A percentile compares a stretch with the other conserved stretches of the same genome.
These are phyloP conservation scores for Aphanomyces stellatus DNA, from an alignment of 352 stramenopile genomes.

Conservation along the genomic window DNA sequence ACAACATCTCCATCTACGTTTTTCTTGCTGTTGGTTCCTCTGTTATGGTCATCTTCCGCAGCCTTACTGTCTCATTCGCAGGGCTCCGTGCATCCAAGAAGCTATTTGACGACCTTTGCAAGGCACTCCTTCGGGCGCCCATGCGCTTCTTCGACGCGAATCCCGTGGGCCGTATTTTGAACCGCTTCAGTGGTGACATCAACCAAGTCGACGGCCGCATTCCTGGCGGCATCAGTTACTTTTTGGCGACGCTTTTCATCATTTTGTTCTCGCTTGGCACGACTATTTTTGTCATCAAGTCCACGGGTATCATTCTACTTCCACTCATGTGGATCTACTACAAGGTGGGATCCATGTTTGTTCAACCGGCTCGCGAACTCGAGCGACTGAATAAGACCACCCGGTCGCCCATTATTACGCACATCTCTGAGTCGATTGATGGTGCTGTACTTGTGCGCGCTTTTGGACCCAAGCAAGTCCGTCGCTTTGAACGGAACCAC, in stretches of 20 bases:
- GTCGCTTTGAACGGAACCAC: slow-evolving; percentile 11
- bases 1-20: not conserved
- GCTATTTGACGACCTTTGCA: slow-evolving; percentile 26
- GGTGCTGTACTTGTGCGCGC: slow-evolving; percentile 8
- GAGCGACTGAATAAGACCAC: slow-evolving; percentile 1
- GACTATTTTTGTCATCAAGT: slow-evolving; percentile 31
- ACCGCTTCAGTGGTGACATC: slow-evolving; percentile 23
- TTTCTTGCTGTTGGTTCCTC: not conserved
- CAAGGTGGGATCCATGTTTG: slow-evolving; percentile 63
- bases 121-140: slow-evolving; percentile 27
- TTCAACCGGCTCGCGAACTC: slow-evolving; percentile 33
- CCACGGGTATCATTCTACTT: slow-evolving; percentile 20
- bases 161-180: slow-evolving; percentile 32
- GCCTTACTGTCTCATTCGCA: not conserved
- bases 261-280: slow-evolving; percentile 42
- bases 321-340: slow-evolving; percentile 55
- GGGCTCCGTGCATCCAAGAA: slow-evolving; percentile 15
- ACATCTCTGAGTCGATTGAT: not conserved
- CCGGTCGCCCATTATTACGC: slow-evolving; percentile 22
- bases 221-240: slow-evolving; percentile 21
- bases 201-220: slow-evolving; percentile 75
- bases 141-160: slow-evolving; percentile 43
- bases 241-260: slow-evolving; percentile 16
- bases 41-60: not conserved
- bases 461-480: slow-evolving; percentile 14